These are phyloP conservation scores for Blastomyces silverae DNA, from an alignment of 2,329 filamentous ascomycete species.

Conservation along the genomic window DNA sequence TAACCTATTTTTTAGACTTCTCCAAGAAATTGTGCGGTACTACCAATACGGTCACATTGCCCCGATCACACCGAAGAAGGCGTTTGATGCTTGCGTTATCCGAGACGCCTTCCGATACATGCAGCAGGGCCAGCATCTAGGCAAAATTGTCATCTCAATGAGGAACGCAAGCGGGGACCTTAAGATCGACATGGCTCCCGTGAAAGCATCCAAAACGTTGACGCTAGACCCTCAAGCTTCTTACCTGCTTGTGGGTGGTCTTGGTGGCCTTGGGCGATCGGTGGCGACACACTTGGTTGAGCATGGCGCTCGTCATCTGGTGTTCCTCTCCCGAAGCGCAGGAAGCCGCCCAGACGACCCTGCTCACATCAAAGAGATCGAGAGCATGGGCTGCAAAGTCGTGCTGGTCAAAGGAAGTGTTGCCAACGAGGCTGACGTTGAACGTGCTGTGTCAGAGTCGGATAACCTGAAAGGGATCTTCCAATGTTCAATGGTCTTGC, in stretches of 20 bases:
- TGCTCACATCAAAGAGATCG: constrained; percentile 25
- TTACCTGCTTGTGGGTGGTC: constrained; percentile 37
- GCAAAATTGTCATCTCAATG: constrained; percentile 35
- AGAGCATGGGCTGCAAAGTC: constrained; percentile 23
- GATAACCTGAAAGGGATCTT: background rate
- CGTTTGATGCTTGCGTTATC: constrained; percentile 10
- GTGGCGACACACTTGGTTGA: constrained; percentile 34
- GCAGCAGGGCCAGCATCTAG: constrained; percentile 32
- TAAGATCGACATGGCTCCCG: background rate
- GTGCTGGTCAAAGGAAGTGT: constrained; percentile 24
- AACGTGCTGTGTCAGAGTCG: constrained; percentile 9
- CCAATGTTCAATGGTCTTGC: background rate
- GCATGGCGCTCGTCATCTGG: constrained; percentile 32
- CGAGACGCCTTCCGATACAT: constrained; percentile 29
- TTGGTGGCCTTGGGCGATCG: constrained; percentile 37
- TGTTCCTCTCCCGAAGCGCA: constrained; percentile 33
- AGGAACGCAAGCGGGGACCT: background rate
- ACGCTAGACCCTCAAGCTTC: constrained; percentile 2
- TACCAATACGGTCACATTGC: constrained; percentile 12
- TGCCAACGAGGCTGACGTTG: constrained; percentile 21
- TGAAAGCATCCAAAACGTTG: background rate
- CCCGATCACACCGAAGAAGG: constrained; percentile 12
- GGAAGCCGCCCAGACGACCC: constrained; percentile 15
- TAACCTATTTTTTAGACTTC: constrained; percentile 10
- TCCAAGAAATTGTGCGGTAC: constrained; percentile 5